These are phyloP conservation scores for Daldinia caldariorum DNA, from an alignment of 495 filamentous ascomycete genomes.

Conservation along the genomic window DNA sequence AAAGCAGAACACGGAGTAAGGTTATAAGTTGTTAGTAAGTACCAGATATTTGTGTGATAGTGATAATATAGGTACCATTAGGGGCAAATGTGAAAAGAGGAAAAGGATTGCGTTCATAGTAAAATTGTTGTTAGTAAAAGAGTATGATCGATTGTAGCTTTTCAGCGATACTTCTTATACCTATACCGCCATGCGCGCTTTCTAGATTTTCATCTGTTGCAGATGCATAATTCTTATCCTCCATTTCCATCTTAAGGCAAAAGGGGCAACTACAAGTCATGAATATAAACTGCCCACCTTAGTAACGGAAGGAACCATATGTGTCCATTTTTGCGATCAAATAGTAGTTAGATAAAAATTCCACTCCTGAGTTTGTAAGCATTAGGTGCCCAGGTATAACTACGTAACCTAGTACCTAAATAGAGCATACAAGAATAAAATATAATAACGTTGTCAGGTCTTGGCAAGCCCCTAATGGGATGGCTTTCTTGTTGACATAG, in stretches of 20 bases:
- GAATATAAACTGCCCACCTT: background rate
- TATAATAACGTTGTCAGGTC: conserved; percentile 24
- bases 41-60: conserved; percentile 10
- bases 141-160: background rate
- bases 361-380: no score
- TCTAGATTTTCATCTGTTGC: background rate
- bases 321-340: no score
- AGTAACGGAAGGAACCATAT: background rate
- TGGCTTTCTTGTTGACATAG: conserved; percentile 8
- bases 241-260: background rate
- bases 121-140: background rate
- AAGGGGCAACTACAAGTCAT: background rate
- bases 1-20: conserved; percentile 17
- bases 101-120: conserved; percentile 3
- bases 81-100: conserved; percentile 8
- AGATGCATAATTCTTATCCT: no score
- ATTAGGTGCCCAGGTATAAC: no score
- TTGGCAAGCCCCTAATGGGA: background rate
- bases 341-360: no score
- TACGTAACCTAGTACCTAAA: no score
- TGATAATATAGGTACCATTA: conserved; percentile 22
- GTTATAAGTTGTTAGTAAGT: conserved; percentile 12
- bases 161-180: background rate
- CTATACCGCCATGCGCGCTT: background rate
- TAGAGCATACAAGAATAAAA: no score